phyloP scores from a whole-genome alignment of 2,329 filamentous ascomycete genomes.

The Pseudopyricularia cyperi region DNA sequence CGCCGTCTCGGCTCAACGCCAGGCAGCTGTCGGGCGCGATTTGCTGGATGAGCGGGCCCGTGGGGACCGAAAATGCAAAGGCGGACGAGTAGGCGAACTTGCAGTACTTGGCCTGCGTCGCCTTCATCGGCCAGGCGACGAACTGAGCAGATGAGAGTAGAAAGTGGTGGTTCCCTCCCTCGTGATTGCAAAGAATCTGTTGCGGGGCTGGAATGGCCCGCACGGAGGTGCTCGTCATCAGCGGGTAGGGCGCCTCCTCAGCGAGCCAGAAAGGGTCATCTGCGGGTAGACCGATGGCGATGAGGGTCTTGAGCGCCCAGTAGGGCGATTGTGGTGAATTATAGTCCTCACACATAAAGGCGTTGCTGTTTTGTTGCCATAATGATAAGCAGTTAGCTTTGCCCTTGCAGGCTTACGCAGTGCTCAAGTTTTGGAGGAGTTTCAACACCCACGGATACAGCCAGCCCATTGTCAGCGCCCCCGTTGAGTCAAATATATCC shows the following conservation, averaged over 20 bases:
- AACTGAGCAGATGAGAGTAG: constrained; percentile 22
- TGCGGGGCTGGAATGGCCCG: constrained; percentile 12
- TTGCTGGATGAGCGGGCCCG: constrained; percentile 15
- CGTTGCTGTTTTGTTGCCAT: constrained; percentile 20
- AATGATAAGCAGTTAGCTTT: not conserved
- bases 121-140: constrained; percentile 18
- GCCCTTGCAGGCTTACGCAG: not conserved
- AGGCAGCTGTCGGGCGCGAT: constrained; percentile 12
- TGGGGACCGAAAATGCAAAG: constrained; percentile 23
- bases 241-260: constrained; percentile 21
- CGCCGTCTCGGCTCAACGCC: constrained; percentile 9
- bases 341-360: constrained; percentile 42
- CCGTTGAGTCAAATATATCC: constrained; percentile 25
- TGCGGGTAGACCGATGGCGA: constrained; percentile 22
- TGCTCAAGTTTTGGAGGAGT: not conserved
- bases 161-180: constrained; percentile 18
- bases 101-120: constrained; percentile 22
- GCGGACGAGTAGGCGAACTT: constrained; percentile 28
- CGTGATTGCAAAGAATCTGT: constrained; percentile 25
- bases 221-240: not conserved
- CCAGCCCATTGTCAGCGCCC: constrained; percentile 25
- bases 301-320: constrained; percentile 38
- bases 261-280: constrained; percentile 30
- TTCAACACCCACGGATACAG: constrained; percentile 11
- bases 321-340: constrained; percentile 43